Base-by-base conservation (phyloP, 2,329 filamentous ascomycete genomes). In the Talaromyces rugulosus region DNA sequence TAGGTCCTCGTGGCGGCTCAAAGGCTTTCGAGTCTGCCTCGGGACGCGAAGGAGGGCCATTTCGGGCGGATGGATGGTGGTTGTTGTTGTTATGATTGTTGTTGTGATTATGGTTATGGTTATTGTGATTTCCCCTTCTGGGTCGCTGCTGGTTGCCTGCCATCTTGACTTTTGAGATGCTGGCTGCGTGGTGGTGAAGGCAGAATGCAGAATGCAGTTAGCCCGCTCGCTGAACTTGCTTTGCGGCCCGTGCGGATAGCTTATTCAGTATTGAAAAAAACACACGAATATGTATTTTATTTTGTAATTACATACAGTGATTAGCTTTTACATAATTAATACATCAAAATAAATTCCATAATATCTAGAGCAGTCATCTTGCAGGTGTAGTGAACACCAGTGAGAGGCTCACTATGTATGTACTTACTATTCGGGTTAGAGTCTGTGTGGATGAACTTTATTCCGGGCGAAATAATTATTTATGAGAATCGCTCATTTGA, bases 111-210 rank as follows among this genome's bases (percentile, higher is more conserved):
- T 44, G 40, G n/a, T 44, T 44, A 16, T 44, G 51, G 9, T 40
- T 44, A 30, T 62, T 59, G 33, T 58, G 56, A 27, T 47, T 8
- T n/a, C 52, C 57, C 51, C 51, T 51, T 56, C 61, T 47, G 18
- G 52, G 52, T 12, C 61, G 52, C 27, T 62, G 58, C 47, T 59
- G 61, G 44, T 59, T 55, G 53, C 61, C 61, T 44, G 52, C 61
- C 61, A 62, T 62, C 23, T 30, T 27, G 36, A 51, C 4, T 28
- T 23, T 18, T 51, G 44, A 5, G 44, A 23, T 47, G 44, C 23
- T 16, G n/a, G n/a, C 40, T 11, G 44, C 44, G 44, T 23, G 23
- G 23, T 18, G 44, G 8, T 27, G 44, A 47, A 8, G 2, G 44
- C 44, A 47, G 44, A 47, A 18, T 9, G n/a, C 5, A 47, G 42